Evolutionary conservation across 306 rosid species (phyloP), one percentile per base, ranked within the genome.

Genomic region (Prunus kanzakura): DNA sequence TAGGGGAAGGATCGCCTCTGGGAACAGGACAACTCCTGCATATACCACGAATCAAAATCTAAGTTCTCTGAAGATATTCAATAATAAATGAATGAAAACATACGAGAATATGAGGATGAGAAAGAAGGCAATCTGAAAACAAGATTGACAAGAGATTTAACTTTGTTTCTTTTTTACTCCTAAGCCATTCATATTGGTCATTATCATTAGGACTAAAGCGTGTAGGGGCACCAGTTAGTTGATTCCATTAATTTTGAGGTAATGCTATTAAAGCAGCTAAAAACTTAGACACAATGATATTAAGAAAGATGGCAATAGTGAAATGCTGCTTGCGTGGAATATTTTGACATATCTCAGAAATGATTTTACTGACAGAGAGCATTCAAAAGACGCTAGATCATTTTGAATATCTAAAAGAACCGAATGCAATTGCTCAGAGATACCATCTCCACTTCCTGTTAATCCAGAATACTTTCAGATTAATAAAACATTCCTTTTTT

Each of bases 11-110:
- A 93, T 90, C 2, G 97, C 97, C 73, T 89, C 97, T 0, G 99
- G 99, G 73, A 95, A 95, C 71, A 92, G 86, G 69, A 95, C 99
- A 88, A 95, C 93, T 49, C 99, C 99, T 95, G 87, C 76, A 82
- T n/a, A 81, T 50, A 71, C 54, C 74, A 82, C 45, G 41, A 4
- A 69, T 38, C 56, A 70, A 73, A 22, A 76, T 65, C 72, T 38
- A 71, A 80, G 75, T 66, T 72, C 52, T 68, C 80, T 43, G 27
- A 8, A 56, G 7, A 70, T 10, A 52, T 15, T 22, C 30, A 19
- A 52, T 25, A 16, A 14, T 12, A 22, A 45, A 1, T 13, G 13
- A 23, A 60, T 51, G 38, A n/a, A 10, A 29, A 58, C 47, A 30
- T 70, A 57, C 18, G 70, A 75, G 27, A 68, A 45, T 8, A 46